Base-by-base conservation (phyloP, 331 rosid species). In the Malus hybrid region DNA sequence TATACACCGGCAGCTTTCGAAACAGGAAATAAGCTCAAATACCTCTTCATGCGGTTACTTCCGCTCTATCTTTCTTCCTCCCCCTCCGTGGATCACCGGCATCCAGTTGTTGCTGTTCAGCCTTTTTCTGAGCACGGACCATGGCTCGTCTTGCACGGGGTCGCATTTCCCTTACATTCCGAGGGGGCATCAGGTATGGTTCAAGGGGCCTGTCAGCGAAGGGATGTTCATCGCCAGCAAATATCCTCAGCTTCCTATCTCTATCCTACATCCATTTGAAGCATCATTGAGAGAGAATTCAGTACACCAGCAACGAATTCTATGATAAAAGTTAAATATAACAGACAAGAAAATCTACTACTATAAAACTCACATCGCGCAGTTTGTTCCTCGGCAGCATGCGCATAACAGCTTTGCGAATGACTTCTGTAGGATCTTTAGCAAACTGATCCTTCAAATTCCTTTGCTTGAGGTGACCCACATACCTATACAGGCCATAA, bases 331-430 rank as follows among this genome's bases (percentile, higher is more conserved):
- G 8, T 28, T 16, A 42, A 73, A 70, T 15, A 19, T 0, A 15
- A 48, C 13, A 11, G 10, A 56, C 20, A 1, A 67, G 31, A 20
- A 61, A 34, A 48, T 24, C 63, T 44, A 5, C 24, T 22, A 48
- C 5, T 11, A 15, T 31, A 19, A 69, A 65, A 87, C 98, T 84
- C 69, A 93, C 98, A 74, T 91, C 93, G 42, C 98, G 96, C 77
- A 91, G 65, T 84, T 94, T 94, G 86, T 94, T 94, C 86, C 89
- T 88, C 6, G 98, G 98, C 70, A 94, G 88, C 98, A 94, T 94
- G 72, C 98, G 98, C 39, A 87, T 65, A 60, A 94, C 88, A 77
- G 98, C 98, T 90, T 91, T 94, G 80, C 95, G 95, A 65, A 94
- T 91, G 54, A 91, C 98, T 73, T 94, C 98, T 11, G 98, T 90